Percentiles rank a stretch among this genome's conserved stretches.
phyloP scores from a whole-genome alignment of 352 stramenopile species.

The Globisporangium parvum region DNA sequence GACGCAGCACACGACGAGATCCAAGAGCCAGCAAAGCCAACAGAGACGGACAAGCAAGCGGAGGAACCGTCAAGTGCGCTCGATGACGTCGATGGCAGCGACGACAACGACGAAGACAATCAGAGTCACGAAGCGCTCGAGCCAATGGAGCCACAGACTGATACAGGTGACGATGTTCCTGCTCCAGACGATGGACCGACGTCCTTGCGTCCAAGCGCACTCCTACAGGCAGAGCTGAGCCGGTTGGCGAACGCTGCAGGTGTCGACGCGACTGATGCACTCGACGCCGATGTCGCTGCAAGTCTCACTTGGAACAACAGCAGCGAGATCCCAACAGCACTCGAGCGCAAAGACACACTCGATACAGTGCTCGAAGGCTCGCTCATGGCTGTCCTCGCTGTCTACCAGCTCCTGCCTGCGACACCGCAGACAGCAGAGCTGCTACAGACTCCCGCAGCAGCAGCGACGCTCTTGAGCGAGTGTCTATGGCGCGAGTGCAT shows the following conservation, averaged over 20 bases:
- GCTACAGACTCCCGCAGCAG: conserved; percentile 16
- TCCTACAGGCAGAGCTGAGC: conserved; percentile 19
- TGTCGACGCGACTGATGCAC: conserved; percentile 16
- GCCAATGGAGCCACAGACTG: background rate
- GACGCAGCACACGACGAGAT: background rate
- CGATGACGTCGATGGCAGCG: background rate
- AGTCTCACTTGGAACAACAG: conserved; percentile 19
- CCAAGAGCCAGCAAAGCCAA: background rate
- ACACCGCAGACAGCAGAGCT: conserved; percentile 6
- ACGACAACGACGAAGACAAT: background rate
- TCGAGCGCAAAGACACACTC: conserved; percentile 16
- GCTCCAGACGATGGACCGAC: background rate
- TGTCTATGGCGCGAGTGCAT: conserved; percentile 9
- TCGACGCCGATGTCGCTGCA: conserved; percentile 11
- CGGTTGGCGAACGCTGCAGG: conserved; percentile 17
- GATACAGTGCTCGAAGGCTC: conserved; percentile 18
- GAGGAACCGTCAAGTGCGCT: background rate
- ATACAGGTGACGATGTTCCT: background rate
- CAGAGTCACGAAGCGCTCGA: conserved; percentile 1
- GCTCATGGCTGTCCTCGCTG: conserved; percentile 23
- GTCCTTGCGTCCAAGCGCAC: background rate
- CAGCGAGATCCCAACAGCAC: conserved; percentile 8
- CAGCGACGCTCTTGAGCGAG: conserved; percentile 16
- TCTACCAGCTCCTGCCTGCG: conserved; percentile 20
- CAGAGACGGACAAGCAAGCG: background rate